Evolutionary conservation across 352 stramenopile genomes (phyloP).

Genomic region (Globisporangium rhizosaccharum): DNA sequence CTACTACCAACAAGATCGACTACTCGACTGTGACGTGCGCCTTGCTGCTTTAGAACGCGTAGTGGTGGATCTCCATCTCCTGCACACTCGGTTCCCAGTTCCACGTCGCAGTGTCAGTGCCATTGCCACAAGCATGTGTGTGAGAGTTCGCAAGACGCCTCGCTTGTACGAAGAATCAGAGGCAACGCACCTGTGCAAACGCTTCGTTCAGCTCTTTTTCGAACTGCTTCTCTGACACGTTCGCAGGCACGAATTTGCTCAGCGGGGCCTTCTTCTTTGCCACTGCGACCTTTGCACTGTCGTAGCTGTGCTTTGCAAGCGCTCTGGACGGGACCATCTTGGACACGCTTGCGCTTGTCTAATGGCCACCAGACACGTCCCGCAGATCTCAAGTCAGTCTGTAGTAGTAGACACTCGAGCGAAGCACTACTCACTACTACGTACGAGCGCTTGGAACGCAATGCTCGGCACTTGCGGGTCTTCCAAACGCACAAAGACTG

Average conservation of each 20-base stretch:
- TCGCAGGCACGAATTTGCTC: conserved; percentile 39
- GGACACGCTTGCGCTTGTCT: conserved; percentile 28
- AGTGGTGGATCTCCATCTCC: conserved; percentile 53
- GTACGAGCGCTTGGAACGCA: conserved; percentile 32
- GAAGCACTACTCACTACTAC: conserved; percentile 2
- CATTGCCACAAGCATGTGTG: no score
- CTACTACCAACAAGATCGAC: neutral
- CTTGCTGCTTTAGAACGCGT: conserved; percentile 25
- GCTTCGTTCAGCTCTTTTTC: conserved; percentile 67
- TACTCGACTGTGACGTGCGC: neutral
- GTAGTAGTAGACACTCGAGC: neutral
- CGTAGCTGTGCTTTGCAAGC: conserved; percentile 41
- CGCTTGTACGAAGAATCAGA: no score
- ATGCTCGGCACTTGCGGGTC: conserved; percentile 46
- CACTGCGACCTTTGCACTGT: conserved; percentile 32
- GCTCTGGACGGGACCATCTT: conserved; percentile 40
- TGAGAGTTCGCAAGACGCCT: no score
- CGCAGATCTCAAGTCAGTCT: neutral
- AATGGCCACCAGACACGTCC: neutral
- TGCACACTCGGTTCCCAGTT: conserved; percentile 2
- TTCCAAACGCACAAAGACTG: conserved; percentile 59
- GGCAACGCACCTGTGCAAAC: conserved; percentile 35
- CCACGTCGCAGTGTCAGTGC: no score
- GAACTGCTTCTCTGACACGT: conserved; percentile 35
- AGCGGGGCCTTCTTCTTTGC: conserved; percentile 62